These are phyloP conservation scores for Hypoxylon sp. DNA, from an alignment of 2,329 filamentous ascomycete species.

Conservation along the genomic window DNA sequence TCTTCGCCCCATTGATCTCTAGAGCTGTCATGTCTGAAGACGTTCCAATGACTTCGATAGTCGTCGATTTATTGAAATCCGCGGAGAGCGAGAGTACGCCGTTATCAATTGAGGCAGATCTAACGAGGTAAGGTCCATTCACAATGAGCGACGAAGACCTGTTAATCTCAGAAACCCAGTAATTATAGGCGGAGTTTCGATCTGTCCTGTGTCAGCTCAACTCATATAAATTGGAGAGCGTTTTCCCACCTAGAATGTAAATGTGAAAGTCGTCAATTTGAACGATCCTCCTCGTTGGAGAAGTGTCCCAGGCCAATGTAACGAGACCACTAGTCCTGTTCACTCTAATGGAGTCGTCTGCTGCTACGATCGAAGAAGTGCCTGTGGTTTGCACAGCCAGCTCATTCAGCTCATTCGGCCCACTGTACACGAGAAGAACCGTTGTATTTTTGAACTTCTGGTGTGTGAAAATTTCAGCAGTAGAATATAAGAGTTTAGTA, in stretches of 20 bases:
- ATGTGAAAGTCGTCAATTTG: constrained; percentile 34
- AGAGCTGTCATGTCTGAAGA: constrained; percentile 63
- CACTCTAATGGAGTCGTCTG: constrained; percentile 27
- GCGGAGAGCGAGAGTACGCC: constrained; percentile 72
- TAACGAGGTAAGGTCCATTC: constrained; percentile 73
- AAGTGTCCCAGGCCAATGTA: constrained; percentile 36
- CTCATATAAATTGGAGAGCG: neutral
- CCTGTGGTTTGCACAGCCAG: constrained; percentile 56
- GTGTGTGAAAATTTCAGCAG: constrained; percentile 77
- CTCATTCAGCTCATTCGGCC: constrained; percentile 73
- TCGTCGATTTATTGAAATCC: constrained; percentile 77
- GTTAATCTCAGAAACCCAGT: constrained; percentile 67
- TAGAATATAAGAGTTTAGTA: constrained; percentile 72
- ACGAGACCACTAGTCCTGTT: constrained; percentile 49
- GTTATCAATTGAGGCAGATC: constrained; percentile 68
- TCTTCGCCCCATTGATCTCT: constrained; percentile 68
- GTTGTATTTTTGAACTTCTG: constrained; percentile 63
- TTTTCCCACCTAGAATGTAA: constrained; percentile 34
- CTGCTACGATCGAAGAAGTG: constrained; percentile 1
- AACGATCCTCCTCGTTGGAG: constrained; percentile 30
- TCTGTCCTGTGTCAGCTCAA: constrained; percentile 22
- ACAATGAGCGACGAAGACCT: constrained; percentile 61
- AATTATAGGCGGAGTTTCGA: constrained; percentile 75
- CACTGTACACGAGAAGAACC: constrained; percentile 72
- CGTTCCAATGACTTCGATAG: constrained; percentile 76